Base-by-base conservation (phyloP, 345 rosid genomes). In the Turritis glabra region DNA sequence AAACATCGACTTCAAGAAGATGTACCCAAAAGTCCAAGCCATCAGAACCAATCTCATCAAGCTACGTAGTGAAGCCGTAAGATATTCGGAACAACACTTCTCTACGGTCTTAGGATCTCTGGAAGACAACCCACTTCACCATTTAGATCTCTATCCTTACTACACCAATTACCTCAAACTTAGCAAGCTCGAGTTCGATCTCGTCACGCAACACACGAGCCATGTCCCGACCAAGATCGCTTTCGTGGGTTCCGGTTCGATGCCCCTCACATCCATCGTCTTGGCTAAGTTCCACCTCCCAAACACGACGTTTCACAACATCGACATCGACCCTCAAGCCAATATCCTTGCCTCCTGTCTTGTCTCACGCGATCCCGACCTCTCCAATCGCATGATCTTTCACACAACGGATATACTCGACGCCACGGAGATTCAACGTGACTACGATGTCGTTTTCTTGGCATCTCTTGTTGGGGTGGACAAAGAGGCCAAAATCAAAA, bases 31-130 rank as follows among this genome's bases (percentile, higher is more conserved):
- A 23, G n/a, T 26, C 19, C 33, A 25, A 53, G 18, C 32, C 57
- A 53, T 53, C 19, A 53, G 58, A 25, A 26, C 56, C 8, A 51
- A 13, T 51, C 56, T 51, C 56, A 13, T 51, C 56, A 51, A 51
- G 56, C 30, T 51, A 51, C 56, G 56, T 12, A 23, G 56, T 51
- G 56, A 51, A 51, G 56, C n/a, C 30, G 56, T 11, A 51, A 30
- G 56, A 23, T 23, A 12, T 22, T 22, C 30, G 14, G 30, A 51
- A 30, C 30, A 23, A 51, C 30, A 51, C 29, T 51, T 51, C 56
- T 51, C 56, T 2, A 51, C n/a, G 17, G 8, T 51, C 56, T 51
- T 23, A 7, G 30, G 30, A 51, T 51, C 56, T 51, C n/a, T 51
- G 3, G 56, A 51, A 23, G 56, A 51, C 29, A 51, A 51, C 9